These are phyloP conservation scores for Saccharomyces hybrid DNA, from an alignment of 1,139 yeast genomes.

Conservation along the genomic window DNA sequence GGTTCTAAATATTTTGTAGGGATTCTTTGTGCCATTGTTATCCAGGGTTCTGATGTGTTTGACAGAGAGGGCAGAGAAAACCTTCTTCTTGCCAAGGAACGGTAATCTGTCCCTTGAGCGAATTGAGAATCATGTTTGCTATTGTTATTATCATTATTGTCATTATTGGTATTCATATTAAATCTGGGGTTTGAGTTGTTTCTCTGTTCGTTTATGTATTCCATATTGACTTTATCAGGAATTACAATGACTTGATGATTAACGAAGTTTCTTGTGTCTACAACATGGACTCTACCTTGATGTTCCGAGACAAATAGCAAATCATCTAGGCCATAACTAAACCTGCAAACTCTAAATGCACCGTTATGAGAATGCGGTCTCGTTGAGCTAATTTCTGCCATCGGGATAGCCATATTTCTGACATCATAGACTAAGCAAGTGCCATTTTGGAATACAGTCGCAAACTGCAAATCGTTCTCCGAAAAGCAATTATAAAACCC, in stretches of 20 bases:
- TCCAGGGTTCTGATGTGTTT: conserved; percentile 21
- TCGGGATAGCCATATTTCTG: conserved; percentile 48
- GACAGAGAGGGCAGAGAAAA: conserved; percentile 6
- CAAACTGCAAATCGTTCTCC: conserved; percentile 62
- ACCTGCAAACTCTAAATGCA: conserved; percentile 50
- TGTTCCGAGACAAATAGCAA: conserved; percentile 73
- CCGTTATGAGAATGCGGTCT: conserved; percentile 43
- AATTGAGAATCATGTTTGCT: not conserved
- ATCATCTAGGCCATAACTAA: conserved; percentile 67
- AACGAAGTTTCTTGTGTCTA: conserved; percentile 64
- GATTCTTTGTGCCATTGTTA: conserved; percentile 24
- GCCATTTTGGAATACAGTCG: conserved; percentile 83
- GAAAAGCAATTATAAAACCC: conserved; percentile 83
- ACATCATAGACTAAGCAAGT: conserved; percentile 68
- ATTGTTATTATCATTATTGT: not conserved
- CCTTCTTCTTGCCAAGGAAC: conserved; percentile 4
- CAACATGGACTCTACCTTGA: conserved; percentile 74
- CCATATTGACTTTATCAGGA: conserved; percentile 33
- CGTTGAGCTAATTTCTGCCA: conserved; percentile 53
- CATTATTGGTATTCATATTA: not conserved
- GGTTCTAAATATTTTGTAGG: conserved; percentile 29
- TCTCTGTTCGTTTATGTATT: conserved; percentile 6
- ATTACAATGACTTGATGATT: conserved; percentile 70
- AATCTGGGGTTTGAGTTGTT: not conserved
- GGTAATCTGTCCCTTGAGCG: conserved; percentile 1